These are phyloP conservation scores for Scedosporium boydii DNA, from an alignment of 2,329 filamentous ascomycete species.

Conservation along the genomic window DNA sequence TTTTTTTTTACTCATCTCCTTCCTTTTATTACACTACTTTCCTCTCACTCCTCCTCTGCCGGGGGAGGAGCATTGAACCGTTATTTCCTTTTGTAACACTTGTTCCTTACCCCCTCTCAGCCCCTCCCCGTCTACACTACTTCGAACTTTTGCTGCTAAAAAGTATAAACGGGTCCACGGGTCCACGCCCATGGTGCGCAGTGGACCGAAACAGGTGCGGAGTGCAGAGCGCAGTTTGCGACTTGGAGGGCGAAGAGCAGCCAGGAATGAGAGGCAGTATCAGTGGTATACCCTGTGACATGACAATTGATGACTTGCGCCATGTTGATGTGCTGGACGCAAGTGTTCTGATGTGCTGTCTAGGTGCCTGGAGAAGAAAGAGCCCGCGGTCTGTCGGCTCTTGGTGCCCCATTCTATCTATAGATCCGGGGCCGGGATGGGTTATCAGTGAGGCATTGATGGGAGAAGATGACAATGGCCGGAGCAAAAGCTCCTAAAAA, in stretches of 20 bases:
- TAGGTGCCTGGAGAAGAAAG: background rate
- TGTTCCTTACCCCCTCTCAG: background rate
- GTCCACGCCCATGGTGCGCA: background rate
- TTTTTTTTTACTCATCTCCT: background rate
- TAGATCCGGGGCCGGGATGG: constrained; percentile 17
- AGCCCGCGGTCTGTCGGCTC: background rate
- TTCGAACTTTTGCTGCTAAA: no score
- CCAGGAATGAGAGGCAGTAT: background rate
- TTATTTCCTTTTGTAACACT: background rate
- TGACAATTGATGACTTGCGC: background rate
- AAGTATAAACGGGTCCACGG: background rate
- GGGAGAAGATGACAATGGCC: constrained; percentile 13
- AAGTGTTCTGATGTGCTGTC: background rate
- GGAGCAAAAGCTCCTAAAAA: constrained; percentile 25
- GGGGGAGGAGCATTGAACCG: background rate
- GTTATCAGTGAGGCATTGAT: constrained; percentile 5
- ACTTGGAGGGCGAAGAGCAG: background rate
- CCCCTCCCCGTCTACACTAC: background rate
- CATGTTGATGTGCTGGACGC: background rate
- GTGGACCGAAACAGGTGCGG: background rate
- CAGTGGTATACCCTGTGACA: no score
- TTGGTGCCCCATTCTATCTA: constrained; percentile 10
- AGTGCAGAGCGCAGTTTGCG: background rate
- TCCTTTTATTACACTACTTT: background rate
- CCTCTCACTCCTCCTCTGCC: background rate